These are phyloP conservation scores for Platanthera zijinensis DNA, from an alignment of 106 monocot genomes.

Conservation along the genomic window DNA sequence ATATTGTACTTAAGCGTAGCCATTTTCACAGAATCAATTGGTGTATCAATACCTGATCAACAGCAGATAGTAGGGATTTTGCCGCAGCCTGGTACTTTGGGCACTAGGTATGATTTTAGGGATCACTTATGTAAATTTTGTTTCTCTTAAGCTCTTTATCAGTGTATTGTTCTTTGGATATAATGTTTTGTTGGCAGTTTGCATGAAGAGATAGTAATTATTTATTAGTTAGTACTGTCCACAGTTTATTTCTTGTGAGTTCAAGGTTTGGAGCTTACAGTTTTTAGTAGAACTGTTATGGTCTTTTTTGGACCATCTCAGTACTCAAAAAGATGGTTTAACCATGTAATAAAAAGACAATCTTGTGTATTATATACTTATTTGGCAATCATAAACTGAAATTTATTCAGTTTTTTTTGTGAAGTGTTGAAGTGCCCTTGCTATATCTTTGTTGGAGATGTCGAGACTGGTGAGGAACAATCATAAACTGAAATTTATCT, in stretches of 20 bases:
- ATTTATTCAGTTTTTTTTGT: not conserved
- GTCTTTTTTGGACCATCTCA: not conserved
- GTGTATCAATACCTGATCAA: conserved; percentile 43
- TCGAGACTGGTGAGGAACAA: not conserved
- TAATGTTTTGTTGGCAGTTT: not conserved
- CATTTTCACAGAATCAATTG: conserved; percentile 53
- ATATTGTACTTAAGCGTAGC: not conserved
- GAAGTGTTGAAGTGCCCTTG: not conserved
- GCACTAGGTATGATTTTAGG: conserved; percentile 46
- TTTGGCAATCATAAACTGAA: not conserved
- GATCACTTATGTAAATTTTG: not conserved
- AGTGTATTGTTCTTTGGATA: not conserved
- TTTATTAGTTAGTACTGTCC: not conserved
- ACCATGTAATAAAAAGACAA: not conserved
- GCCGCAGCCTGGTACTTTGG: conserved; percentile 69
- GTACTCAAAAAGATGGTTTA: not conserved
- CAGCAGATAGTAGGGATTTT: conserved; percentile 80
- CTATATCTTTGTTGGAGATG: not conserved
- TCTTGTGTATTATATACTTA: not conserved
- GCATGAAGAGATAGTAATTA: not conserved
- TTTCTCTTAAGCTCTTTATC: not conserved
- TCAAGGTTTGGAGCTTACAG: not conserved
- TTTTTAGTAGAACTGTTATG: not conserved
- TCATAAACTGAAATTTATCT: not conserved
- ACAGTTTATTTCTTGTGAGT: no score